A percentile compares a stretch with the other conserved stretches of the same genome.
Evolutionary conservation across 768 basidiomycete genomes (phyloP).

Genomic region (Albatrellus ellisii): DNA sequence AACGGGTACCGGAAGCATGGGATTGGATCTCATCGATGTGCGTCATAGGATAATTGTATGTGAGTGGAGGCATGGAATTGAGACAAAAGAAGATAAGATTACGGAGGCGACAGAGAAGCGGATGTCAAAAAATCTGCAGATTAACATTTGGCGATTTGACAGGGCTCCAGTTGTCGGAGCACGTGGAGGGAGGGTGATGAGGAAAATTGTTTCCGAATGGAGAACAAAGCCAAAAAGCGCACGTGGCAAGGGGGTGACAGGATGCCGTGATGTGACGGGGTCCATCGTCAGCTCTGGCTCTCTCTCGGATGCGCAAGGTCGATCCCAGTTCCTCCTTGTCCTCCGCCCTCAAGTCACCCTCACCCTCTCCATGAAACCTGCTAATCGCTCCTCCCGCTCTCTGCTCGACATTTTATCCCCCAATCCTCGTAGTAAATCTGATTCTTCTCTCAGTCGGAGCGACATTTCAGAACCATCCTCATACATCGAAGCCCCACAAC

Average conservation of each 20-base stretch:
- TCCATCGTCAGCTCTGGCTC: background rate
- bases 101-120: constrained; percentile 1
- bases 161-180: constrained; percentile 9
- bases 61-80: constrained; percentile 3
- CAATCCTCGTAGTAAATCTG: background rate
- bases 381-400: background rate
- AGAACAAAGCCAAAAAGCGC: background rate
- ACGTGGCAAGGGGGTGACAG: background rate
- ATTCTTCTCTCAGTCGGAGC: constrained; percentile 1
- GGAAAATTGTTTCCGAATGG: background rate
- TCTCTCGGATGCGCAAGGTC: background rate
- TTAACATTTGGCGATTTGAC: constrained; percentile 11
- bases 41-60: no score
- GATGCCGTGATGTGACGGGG: constrained; percentile 3
- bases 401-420: background rate
- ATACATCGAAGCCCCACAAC: constrained; percentile 6
- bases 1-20: no score
- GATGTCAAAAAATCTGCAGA: constrained; percentile 6
- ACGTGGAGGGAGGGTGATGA: background rate
- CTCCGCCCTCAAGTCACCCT: background rate
- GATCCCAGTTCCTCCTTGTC: background rate
- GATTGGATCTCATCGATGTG: no score
- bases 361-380: background rate
- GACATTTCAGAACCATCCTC: constrained; percentile 7
- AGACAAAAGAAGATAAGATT: background rate